A percentile compares a stretch with the other conserved stretches of the same genome.
Conservation (phyloP, 2,329 filamentous ascomycete genomes). For the Bipolaris gigantea region DNA sequence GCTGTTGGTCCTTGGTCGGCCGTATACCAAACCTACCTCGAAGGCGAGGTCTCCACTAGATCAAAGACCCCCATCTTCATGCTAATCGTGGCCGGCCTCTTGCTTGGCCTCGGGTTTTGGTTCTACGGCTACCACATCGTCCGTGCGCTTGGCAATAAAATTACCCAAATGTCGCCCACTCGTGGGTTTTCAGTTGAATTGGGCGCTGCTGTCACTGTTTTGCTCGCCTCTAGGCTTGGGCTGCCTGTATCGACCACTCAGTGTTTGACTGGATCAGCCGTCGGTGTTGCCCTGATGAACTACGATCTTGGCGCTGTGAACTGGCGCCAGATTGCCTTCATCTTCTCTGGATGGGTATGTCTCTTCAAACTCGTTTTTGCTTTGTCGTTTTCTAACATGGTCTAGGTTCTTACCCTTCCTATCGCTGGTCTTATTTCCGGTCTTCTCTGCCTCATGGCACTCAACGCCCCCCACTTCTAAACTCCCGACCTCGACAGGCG, state of each 20-base stretch:
- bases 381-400: conserved; percentile 15
- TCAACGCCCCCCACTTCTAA: conserved; percentile 48
- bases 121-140: conserved; percentile 68
- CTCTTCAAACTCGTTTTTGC: background rate
- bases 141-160: conserved; percentile 62
- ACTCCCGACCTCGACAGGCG: background rate
- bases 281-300: conserved; percentile 36
- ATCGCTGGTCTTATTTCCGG: conserved; percentile 47
- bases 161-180: conserved; percentile 62
- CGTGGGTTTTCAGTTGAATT: conserved; percentile 49
- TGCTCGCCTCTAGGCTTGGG: conserved; percentile 63
- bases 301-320: conserved; percentile 46
- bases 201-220: conserved; percentile 61
- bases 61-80: conserved; percentile 62
- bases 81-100: conserved; percentile 57
- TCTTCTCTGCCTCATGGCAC: conserved; percentile 46
- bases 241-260: conserved; percentile 67
- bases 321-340: conserved; percentile 47
- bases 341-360: conserved; percentile 33
- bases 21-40: conserved; percentile 63
- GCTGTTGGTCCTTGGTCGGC: conserved; percentile 59
- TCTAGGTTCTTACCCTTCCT: conserved; percentile 50
- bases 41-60: conserved; percentile 51
- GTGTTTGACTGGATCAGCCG: conserved; percentile 47
- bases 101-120: conserved; percentile 60